Percentiles rank a stretch among this genome's conserved stretches.
Evolutionary conservation across 768 basidiomycete genomes (phyloP).

Genomic region (Kwoniella sp.): DNA sequence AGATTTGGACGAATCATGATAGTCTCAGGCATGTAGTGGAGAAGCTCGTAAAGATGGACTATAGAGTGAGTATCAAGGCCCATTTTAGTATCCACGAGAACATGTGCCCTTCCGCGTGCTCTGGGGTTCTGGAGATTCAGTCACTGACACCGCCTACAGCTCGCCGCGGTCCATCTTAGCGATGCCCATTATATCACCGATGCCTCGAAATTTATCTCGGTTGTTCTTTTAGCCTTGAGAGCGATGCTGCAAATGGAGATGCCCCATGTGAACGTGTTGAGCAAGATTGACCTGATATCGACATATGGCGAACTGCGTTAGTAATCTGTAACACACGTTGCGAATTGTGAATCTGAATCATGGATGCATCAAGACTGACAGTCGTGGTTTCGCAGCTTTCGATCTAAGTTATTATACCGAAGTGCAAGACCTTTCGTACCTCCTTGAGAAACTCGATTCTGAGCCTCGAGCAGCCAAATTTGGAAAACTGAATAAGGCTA

Average conservation of each 20-base stretch:
- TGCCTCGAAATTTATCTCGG: conserved; percentile 89
- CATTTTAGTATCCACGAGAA: no score
- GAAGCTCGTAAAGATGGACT: conserved; percentile 70
- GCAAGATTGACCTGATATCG: conserved; percentile 87
- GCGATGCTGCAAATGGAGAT: conserved; percentile 98
- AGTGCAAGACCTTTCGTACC: conserved; percentile 89
- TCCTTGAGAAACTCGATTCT: conserved; percentile 69
- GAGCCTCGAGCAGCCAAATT: conserved; percentile 68
- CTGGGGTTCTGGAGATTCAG: no score
- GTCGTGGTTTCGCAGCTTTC: conserved; percentile 66
- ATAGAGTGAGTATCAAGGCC: conserved; percentile 67
- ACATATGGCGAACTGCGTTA: conserved; percentile 88
- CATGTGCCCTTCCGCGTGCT: no score
- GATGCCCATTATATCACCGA: conserved; percentile 98
- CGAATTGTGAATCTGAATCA: no score
- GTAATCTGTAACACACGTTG: conserved; percentile 33
- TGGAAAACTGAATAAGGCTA: conserved; percentile 77
- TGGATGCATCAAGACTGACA: no score
- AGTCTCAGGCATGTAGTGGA: conserved; percentile 79
- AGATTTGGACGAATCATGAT: conserved; percentile 92
- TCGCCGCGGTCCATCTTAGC: conserved; percentile 91
- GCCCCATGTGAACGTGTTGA: conserved; percentile 96
- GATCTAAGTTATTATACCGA: conserved; percentile 98
- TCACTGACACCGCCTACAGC: conserved; percentile 58
- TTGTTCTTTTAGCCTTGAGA: conserved; percentile 84